Conservation (phyloP, 306 rosid genomes). For the Arachis stenosperma region DNA sequence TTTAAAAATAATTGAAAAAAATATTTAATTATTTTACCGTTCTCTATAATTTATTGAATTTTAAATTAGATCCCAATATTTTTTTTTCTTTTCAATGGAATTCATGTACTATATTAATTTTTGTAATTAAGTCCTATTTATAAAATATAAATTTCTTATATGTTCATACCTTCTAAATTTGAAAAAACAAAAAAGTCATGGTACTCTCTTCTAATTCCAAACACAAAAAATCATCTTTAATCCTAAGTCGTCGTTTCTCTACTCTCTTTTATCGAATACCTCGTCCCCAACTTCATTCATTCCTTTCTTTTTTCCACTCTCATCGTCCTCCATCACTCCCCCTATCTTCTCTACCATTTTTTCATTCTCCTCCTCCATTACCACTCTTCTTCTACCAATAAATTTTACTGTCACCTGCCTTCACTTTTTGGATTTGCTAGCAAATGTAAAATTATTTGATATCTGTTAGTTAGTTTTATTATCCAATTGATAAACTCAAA, state of each 20-base stretch:
- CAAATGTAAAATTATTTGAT: background rate
- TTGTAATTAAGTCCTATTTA: no score
- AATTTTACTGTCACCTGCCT: background rate
- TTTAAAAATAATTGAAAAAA: no score
- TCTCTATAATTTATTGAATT: no score
- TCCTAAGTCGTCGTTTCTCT: slow-evolving; percentile 28
- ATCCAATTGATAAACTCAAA: background rate
- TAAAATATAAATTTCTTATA: no score
- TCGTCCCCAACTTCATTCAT: slow-evolving; percentile 49
- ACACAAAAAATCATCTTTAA: background rate
- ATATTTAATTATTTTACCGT: no score
- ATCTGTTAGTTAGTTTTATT: background rate
- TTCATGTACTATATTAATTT: no score
- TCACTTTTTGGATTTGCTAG: background rate
- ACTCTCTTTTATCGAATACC: slow-evolving; percentile 58
- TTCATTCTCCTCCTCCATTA: slow-evolving; percentile 42
- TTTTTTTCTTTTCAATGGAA: no score
- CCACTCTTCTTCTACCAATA: slow-evolving; percentile 11
- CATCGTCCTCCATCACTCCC: slow-evolving; percentile 50
- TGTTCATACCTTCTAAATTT: no score
- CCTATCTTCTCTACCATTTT: slow-evolving; percentile 49
- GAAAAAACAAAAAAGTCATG: no score
- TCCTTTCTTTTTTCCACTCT: slow-evolving; percentile 56
- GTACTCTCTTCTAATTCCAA: slow-evolving; percentile 10
- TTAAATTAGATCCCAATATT: no score